Evolutionary conservation across 108 stramenopile genomes (phyloP).

Genomic region (Discostella stelligeroides): DNA sequence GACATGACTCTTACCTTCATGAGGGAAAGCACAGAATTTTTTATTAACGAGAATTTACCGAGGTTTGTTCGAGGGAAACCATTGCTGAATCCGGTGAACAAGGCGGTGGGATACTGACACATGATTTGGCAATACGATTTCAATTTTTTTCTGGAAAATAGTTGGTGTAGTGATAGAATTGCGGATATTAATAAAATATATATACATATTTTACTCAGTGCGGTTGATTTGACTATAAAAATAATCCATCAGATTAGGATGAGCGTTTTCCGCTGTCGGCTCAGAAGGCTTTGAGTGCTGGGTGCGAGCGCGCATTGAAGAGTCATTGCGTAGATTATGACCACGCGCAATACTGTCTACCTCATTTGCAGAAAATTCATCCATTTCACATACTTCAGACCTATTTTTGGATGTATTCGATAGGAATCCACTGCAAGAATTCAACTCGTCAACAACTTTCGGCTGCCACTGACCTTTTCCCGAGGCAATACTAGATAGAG

Average conservation of each 20-base stretch:
- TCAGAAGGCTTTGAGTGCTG: neutral
- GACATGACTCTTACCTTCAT: conserved; percentile 69
- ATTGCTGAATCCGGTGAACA: conserved; percentile 50
- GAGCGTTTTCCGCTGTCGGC: conserved; percentile 8
- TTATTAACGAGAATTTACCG: conserved; percentile 62
- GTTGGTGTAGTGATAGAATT: too few relatives aligned
- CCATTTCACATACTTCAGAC: neutral
- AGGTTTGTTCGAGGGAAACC: conserved; percentile 47
- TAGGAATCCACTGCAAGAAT: neutral
- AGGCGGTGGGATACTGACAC: conserved; percentile 44
- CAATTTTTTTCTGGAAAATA: too few relatives aligned
- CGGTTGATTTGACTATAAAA: conserved; percentile 19
- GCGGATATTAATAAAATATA: neutral
- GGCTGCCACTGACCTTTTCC: neutral
- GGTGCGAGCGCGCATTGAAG: neutral
- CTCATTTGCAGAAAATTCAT: conserved; percentile 5
- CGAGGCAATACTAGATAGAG: neutral
- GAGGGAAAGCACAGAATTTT: conserved; percentile 60
- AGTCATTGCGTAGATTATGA: neutral
- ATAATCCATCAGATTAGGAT: conserved; percentile 18
- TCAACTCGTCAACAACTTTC: neutral
- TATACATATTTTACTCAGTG: neutral
- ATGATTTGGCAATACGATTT: too few relatives aligned
- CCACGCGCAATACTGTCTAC: conserved; percentile 7
- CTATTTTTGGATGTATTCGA: neutral